phyloP scores from a whole-genome alignment of 148 eudicot genomes.

The Camellia sinensis region DNA sequence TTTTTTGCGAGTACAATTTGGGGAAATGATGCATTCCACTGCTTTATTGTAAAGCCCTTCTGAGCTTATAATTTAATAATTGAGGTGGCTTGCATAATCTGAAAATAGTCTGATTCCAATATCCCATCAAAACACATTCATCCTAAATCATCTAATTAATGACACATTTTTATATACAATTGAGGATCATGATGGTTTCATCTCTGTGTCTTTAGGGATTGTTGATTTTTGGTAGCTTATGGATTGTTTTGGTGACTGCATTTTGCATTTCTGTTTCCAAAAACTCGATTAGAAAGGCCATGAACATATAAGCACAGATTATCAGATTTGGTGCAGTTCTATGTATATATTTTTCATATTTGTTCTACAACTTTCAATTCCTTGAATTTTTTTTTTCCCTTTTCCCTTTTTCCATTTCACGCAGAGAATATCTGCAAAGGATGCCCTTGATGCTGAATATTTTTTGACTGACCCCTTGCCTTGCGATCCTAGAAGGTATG shows the following conservation, averaged over 20 bases:
- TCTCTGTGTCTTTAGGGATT: background rate
- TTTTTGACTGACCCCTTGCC: constrained; percentile 81
- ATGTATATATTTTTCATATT: background rate
- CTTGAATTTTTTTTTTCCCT: constrained; percentile 10
- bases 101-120: background rate
- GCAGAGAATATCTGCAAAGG: constrained; percentile 82
- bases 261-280: background rate
- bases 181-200: background rate
- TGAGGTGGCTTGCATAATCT: background rate
- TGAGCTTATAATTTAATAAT: background rate
- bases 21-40: background rate
- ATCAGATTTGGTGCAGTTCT: background rate
- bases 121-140: background rate
- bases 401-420: constrained; percentile 11
- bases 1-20: background rate
- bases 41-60: background rate
- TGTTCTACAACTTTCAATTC: background rate
- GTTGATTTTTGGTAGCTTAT: background rate
- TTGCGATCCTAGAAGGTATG: constrained; percentile 69
- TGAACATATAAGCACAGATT: background rate
- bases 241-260: background rate
- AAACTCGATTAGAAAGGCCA: background rate
- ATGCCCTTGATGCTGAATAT: constrained; percentile 90
- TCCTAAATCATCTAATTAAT: background rate
- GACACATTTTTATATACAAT: background rate